phyloP scores from a whole-genome alignment of 768 basidiomycete genomes.

The Pholiota conissans region DNA sequence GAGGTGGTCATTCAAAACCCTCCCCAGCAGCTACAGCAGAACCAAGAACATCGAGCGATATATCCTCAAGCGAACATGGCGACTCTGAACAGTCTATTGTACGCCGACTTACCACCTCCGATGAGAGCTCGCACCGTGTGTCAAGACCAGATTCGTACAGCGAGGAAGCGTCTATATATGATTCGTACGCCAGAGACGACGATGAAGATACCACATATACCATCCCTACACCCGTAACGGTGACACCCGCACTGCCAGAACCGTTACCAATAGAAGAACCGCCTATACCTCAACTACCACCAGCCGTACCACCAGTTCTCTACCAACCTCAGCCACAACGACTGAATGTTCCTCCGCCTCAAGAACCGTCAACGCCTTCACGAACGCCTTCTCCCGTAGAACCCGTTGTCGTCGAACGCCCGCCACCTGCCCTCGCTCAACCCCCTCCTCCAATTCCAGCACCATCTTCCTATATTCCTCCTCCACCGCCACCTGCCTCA shows the following conservation, averaged over 20 bases:
- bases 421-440: slow-evolving; percentile 23
- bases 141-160: slow-evolving; percentile 72
- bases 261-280: slow-evolving; percentile 16
- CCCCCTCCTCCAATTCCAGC: slow-evolving; percentile 31
- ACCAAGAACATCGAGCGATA: slow-evolving; percentile 65
- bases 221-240: not conserved
- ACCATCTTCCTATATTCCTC: slow-evolving; percentile 28
- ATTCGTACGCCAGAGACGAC: slow-evolving; percentile 68
- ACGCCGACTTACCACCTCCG: slow-evolving; percentile 45
- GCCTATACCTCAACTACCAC: slow-evolving; percentile 7
- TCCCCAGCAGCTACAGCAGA: slow-evolving; percentile 32
- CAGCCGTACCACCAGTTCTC: slow-evolving; percentile 38
- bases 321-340: slow-evolving; percentile 72
- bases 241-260: slow-evolving; percentile 3
- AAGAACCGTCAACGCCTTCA: slow-evolving; percentile 36
- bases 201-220: slow-evolving; percentile 42
- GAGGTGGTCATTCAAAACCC: slow-evolving; percentile 31
- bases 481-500: slow-evolving; percentile 16
- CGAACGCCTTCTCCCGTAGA: slow-evolving; percentile 63
- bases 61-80: slow-evolving; percentile 71
- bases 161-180: slow-evolving; percentile 82
- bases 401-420: slow-evolving; percentile 19
- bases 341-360: slow-evolving; percentile 39
- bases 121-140: slow-evolving; percentile 36
- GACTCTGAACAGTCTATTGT: slow-evolving; percentile 35